Percentiles rank a stretch among this genome's conserved stretches.
Evolutionary conservation across 164 flowering plant genomes (phyloP).

Genomic region (Umbilicus rupestris): DNA sequence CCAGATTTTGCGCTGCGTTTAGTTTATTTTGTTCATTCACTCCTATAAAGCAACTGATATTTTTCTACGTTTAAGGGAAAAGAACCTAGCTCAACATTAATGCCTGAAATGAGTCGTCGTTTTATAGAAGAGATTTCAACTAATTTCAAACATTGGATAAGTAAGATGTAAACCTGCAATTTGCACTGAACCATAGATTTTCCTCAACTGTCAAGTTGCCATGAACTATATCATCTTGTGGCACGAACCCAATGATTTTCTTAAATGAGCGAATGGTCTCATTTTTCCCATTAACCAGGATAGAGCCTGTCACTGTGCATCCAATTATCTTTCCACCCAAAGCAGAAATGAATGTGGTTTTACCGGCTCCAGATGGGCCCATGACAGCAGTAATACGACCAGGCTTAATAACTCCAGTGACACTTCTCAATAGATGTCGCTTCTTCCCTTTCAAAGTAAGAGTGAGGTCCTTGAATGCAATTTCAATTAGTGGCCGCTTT

Average conservation of each 20-base stretch:
- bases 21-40: too few relatives aligned
- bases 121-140: neutral
- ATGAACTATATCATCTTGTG: conserved; percentile 98
- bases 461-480: conserved; percentile 84
- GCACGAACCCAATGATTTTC: conserved; percentile 91
- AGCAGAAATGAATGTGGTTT: conserved; percentile 94
- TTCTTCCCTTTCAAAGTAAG: conserved; percentile 75
- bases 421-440: conserved; percentile 70
- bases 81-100: too few relatives aligned
- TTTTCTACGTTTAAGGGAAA: too few relatives aligned
- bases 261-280: conserved; percentile 75
- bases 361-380: conserved; percentile 99
- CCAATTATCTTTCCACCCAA: conserved; percentile 80
- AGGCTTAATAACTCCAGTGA: conserved; percentile 79
- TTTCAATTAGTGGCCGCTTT: conserved; percentile 68
- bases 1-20: too few relatives aligned
- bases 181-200: conserved; percentile 91
- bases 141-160: neutral
- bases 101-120: too few relatives aligned
- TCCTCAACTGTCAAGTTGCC: conserved; percentile 97
- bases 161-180: conserved; percentile 56
- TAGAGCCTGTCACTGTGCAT: conserved; percentile 53
- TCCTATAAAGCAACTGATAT: too few relatives aligned
- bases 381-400: conserved; percentile 96
- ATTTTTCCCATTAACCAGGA: conserved; percentile 73